Evolutionary conservation across 352 stramenopile species (phyloP), one percentile per base, ranked within the genome.

Genomic region (Globisporangium emineosum): DNA sequence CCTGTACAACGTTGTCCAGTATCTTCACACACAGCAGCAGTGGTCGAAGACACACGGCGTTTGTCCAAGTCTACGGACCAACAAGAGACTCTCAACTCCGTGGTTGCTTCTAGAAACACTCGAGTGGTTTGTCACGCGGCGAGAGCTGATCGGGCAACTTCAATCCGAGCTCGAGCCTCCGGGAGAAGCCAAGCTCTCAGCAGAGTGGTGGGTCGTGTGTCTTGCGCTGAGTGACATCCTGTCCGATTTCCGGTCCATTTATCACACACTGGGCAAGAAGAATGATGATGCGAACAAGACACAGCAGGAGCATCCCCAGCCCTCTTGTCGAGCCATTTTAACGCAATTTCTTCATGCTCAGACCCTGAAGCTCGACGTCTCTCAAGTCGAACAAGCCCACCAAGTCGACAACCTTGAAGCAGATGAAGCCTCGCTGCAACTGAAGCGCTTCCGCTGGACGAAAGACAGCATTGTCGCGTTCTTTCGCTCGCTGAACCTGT

Each of bases 401-500:
- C 45, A 53, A 15, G 9, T 29, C 45, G 9, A 32, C 21, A 6
- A 47, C 19, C 7, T 35, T 21, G 27, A 33, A 7, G 19, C 12
- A 9, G 23, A 37, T 17, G 56, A 53, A 30, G 21, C 45, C 13
- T 53, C 45, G 45, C 45, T 53, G 52, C 19, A 15, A 9, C 50
- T 69, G 35, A 60, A 60, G 0, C 32, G 15, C 10, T 67, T 70
- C 42, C 23, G 29, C 17, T 78, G 71, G 68, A 40, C 58, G n/a
- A 58, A 45, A 29, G 67, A 59, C 17, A 49, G 57, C 8, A 65
- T 76, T 9, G 54, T 68, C 15, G 37, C 51, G 1, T 78, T 70
- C 42, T 59, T 73, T n/a, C 71, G 68, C 17, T 70, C 65, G 49
- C 62, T 74, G 2, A 77, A 77, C 49, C 56, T 75, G 8, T 77